Conservation (phyloP, 768 basidiomycete genomes). For the Lepiota venenata region DNA sequence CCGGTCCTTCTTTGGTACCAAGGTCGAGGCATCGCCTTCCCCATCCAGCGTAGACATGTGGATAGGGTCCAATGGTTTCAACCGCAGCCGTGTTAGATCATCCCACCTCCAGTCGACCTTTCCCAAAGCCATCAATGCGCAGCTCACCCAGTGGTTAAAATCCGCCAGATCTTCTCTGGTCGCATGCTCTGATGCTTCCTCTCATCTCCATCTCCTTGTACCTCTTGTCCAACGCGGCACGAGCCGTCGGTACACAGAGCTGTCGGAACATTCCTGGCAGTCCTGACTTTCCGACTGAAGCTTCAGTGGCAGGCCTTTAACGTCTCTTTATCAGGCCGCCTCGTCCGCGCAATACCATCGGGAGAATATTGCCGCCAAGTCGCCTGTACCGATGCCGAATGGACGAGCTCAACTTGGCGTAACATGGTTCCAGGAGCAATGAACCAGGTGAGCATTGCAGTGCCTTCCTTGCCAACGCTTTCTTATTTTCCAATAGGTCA, state of each 20-base stretch:
- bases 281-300: not conserved
- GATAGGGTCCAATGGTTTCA: too few relatives aligned
- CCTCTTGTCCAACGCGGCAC: not conserved
- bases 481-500: not conserved
- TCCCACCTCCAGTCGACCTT: too few relatives aligned
- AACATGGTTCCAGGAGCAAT: constrained; percentile 4
- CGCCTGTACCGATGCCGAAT: not conserved
- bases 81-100: too few relatives aligned
- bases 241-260: not conserved
- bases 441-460: not conserved
- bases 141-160: too few relatives aligned
- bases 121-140: too few relatives aligned
- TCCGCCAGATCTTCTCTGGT: too few relatives aligned
- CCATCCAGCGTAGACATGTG: too few relatives aligned
- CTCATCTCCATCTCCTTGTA: too few relatives aligned
- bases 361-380: not conserved
- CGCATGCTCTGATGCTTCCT: too few relatives aligned
- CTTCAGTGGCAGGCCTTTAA: not conserved
- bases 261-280: not conserved
- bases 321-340: not conserved
- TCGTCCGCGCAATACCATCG: not conserved
- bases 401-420: not conserved
- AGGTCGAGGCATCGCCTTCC: too few relatives aligned
- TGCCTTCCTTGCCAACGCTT: not conserved
- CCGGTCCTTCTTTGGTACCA: too few relatives aligned